These are phyloP conservation scores for Theileria annulata DNA, from an alignment of 169 alveolate genomes.

Conservation along the genomic window DNA sequence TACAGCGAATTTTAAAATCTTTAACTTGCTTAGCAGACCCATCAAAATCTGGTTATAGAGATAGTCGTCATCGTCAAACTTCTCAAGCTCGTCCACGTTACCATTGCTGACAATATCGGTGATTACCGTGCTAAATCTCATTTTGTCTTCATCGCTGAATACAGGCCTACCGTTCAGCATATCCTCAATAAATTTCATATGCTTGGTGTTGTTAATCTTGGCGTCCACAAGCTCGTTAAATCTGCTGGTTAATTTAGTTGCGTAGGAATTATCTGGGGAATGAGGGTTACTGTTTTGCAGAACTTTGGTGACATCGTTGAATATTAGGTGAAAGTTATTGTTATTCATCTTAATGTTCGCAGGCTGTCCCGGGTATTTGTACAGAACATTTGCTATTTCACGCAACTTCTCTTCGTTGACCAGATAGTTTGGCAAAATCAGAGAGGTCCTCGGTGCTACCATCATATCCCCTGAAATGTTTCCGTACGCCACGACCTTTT, in stretches of 20 bases:
- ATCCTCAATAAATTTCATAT: conserved; percentile 24
- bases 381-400: conserved; percentile 48
- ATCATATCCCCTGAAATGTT: conserved; percentile 73
- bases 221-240: conserved; percentile 26
- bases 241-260: background rate
- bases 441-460: conserved; percentile 78
- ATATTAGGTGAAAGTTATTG: background rate
- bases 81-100: conserved; percentile 11
- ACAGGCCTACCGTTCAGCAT: background rate
- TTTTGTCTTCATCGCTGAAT: conserved; percentile 35
- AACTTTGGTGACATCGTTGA: background rate
- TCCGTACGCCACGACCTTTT: conserved; percentile 73
- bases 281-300: background rate
- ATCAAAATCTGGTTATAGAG: conserved; percentile 52
- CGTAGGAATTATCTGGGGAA: background rate
- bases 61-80: conserved; percentile 8
- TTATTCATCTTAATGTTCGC: conserved; percentile 23
- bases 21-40: conserved; percentile 21
- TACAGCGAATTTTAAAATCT: conserved; percentile 45
- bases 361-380: conserved; percentile 66
- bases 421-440: conserved; percentile 66
- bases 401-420: conserved; percentile 41
- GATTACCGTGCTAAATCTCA: conserved; percentile 17
- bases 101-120: conserved; percentile 28
- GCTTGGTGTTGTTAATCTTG: conserved; percentile 27